phyloP scores from a whole-genome alignment of 2,329 filamentous ascomycete species.

The Phyllachora maydis region DNA sequence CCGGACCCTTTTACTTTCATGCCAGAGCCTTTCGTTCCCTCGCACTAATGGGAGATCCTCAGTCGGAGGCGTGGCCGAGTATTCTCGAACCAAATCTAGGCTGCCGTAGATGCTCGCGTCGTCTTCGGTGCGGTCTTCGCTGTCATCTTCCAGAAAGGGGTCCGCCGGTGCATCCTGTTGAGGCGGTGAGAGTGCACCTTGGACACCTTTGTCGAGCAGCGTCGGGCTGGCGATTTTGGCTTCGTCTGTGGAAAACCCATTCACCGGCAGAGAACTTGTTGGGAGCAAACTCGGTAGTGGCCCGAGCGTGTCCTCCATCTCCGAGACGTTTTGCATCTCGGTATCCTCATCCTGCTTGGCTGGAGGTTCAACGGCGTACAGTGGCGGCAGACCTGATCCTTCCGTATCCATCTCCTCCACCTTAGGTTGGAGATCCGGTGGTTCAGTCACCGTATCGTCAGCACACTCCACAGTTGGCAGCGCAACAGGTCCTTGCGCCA shows the following conservation, averaged over 20 bases:
- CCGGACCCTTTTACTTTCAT: constrained; percentile 22
- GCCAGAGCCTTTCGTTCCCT: constrained; percentile 24
- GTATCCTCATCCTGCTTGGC: constrained; percentile 11
- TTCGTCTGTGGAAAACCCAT: too few species aligned
- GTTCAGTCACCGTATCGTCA: constrained; percentile 3
- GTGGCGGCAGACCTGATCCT: constrained; percentile 8
- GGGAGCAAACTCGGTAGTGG: too few species aligned
- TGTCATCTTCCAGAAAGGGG: constrained; percentile 25
- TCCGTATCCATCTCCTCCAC: constrained; percentile 20
- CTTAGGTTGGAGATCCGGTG: constrained; percentile 12
- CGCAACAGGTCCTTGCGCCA: constrained; percentile 4
- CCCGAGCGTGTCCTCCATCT: constrained; percentile 4
- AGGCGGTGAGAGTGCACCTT: constrained; percentile 4
- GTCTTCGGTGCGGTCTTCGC: constrained; percentile 31
- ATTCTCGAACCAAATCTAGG: constrained; percentile 25
- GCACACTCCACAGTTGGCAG: constrained; percentile 5
- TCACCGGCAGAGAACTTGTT: too few species aligned
- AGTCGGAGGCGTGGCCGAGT: constrained; percentile 30
- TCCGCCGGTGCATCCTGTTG: too few species aligned
- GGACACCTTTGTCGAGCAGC: too few species aligned
- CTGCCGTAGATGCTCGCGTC: constrained; percentile 29
- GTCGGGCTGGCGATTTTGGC: too few species aligned
- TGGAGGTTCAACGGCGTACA: constrained; percentile 6
- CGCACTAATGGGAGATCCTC: constrained; percentile 28
- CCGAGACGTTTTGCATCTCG: constrained; percentile 14